phyloP scores from a whole-genome alignment of 257 asterid species.

The Capsicum rhomboideum region DNA sequence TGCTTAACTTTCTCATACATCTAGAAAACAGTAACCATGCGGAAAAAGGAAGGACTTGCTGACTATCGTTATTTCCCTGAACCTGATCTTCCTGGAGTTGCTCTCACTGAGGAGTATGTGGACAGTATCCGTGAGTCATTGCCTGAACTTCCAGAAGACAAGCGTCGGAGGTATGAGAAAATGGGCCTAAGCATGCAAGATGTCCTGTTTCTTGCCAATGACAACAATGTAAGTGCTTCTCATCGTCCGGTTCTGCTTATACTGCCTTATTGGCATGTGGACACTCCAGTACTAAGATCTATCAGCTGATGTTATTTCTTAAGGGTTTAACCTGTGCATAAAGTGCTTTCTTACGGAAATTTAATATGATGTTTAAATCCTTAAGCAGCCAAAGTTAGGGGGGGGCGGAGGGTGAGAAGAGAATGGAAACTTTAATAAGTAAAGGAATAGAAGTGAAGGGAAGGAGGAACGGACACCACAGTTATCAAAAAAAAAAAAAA shows the following conservation, averaged over 20 bases:
- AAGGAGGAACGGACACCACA: too few species aligned
- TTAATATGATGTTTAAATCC: neutral
- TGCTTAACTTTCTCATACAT: conserved; percentile 13
- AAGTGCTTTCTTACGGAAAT: neutral
- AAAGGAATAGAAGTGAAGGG: neutral
- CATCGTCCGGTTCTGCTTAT: neutral
- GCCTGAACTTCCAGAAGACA: conserved; percentile 93
- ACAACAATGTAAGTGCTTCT: conserved; percentile 46
- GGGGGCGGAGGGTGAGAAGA: neutral
- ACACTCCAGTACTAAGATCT: neutral
- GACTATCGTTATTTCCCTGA: conserved; percentile 98
- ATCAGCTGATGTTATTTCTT: neutral
- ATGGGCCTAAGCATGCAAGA: conserved; percentile 96
- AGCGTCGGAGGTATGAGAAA: conserved; percentile 76
- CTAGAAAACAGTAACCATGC: conserved; percentile 93
- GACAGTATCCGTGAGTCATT: conserved; percentile 46
- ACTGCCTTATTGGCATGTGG: neutral
- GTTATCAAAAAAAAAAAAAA: too few species aligned
- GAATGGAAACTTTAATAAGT: neutral
- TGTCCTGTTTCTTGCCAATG: conserved; percentile 86
- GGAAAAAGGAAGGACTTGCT: conserved; percentile 97
- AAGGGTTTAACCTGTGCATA: neutral
- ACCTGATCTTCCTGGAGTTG: conserved; percentile 95
- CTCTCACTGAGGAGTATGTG: conserved; percentile 58
- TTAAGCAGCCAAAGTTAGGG: neutral